These are phyloP conservation scores for Lipomyces kockii DNA, from an alignment of 805 yeast genomes.

Conservation along the genomic window DNA sequence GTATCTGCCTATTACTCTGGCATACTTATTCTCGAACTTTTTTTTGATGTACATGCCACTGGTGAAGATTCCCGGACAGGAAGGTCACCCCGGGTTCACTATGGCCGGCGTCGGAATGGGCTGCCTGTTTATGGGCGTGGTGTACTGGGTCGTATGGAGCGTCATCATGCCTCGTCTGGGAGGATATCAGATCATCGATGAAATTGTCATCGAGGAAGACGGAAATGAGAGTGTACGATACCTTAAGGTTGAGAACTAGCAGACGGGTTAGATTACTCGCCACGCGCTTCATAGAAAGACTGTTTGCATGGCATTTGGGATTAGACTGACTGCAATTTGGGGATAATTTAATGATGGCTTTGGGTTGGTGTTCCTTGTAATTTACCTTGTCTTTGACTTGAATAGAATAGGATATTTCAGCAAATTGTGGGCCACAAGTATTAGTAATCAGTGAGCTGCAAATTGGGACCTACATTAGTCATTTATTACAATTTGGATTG, in stretches of 20 bases:
- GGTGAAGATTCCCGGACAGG: slow-evolving; percentile 28
- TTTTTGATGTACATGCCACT: slow-evolving; percentile 34
- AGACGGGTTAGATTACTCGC: background rate
- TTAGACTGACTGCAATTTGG: background rate
- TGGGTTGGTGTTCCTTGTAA: background rate
- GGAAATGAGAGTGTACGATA: slow-evolving; percentile 31
- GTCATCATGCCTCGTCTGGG: slow-evolving; percentile 27
- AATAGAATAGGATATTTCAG: no score
- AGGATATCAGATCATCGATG: slow-evolving; percentile 30
- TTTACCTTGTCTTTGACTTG: no score
- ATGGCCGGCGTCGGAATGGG: slow-evolving; percentile 35
- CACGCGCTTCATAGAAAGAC: background rate
- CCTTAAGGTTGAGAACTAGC: slow-evolving; percentile 21
- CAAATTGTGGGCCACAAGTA: no score
- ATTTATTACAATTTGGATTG: no score
- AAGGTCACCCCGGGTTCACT: slow-evolving; percentile 29
- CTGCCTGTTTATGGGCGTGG: slow-evolving; percentile 27
- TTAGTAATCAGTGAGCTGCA: no score
- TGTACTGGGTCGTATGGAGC: slow-evolving; percentile 37
- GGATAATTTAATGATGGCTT: background rate
- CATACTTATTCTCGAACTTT: slow-evolving; percentile 28
- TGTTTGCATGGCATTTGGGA: background rate
- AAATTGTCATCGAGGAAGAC: slow-evolving; percentile 21
- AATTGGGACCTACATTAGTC: no score
- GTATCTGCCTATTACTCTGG: slow-evolving; percentile 23